phyloP scores from a whole-genome alignment of 805 yeast genomes.

The Starmerella riodocensis region DNA sequence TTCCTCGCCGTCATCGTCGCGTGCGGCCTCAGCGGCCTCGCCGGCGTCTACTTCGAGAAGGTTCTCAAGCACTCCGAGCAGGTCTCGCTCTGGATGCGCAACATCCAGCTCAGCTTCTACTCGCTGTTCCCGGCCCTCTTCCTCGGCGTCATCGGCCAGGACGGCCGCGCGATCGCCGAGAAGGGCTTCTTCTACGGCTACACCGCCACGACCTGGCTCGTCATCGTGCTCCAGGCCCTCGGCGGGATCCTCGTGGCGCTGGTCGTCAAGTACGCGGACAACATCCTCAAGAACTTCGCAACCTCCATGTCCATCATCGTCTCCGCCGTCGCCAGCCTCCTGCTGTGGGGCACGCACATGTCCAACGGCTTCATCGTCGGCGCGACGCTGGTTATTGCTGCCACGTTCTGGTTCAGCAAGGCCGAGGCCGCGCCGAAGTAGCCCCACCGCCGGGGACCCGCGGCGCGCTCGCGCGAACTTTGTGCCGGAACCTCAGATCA shows the following conservation, averaged over 20 bases:
- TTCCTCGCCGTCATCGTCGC: conserved; percentile 29
- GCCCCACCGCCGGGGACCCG: no score
- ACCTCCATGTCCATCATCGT: conserved; percentile 31
- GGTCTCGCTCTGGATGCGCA: conserved; percentile 31
- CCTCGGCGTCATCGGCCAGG: conserved; percentile 28
- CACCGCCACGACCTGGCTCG: conserved; percentile 29
- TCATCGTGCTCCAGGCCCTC: conserved; percentile 30
- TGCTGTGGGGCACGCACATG: conserved; percentile 28
- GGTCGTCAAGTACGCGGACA: conserved; percentile 34
- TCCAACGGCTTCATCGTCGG: conserved; percentile 29
- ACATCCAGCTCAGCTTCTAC: conserved; percentile 31
- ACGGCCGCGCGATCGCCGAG: conserved; percentile 26
- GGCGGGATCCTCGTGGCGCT: conserved; percentile 34
- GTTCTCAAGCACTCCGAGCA: conserved; percentile 30
- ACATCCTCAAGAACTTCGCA: conserved; percentile 33
- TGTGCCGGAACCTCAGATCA: no score
- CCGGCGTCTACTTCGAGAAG: conserved; percentile 34
- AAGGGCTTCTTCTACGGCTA: conserved; percentile 32
- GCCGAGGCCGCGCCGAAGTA: conserved; percentile 15
- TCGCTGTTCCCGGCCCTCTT: conserved; percentile 31
- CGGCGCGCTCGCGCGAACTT: no score
- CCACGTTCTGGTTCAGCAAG: conserved; percentile 29
- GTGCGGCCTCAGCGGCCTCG: conserved; percentile 31
- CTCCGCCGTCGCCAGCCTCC: conserved; percentile 29
- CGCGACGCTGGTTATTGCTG: conserved; percentile 27